Percentiles rank a stretch among this genome's conserved stretches.
Conservation (phyloP, 768 basidiomycete species). For the Leccinum ochraceum region DNA sequence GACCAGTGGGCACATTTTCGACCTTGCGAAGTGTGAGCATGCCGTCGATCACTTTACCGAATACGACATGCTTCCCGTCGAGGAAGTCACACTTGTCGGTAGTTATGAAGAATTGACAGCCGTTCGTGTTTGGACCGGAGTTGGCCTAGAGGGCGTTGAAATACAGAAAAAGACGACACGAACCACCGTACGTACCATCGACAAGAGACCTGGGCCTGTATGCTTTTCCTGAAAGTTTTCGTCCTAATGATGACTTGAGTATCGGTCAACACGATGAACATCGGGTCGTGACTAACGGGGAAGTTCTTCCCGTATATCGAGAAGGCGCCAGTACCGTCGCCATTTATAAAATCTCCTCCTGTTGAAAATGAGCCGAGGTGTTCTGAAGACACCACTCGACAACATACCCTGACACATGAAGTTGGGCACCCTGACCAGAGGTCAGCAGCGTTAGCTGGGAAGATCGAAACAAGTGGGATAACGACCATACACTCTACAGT, state of each 20-base stretch:
- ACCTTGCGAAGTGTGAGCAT: slow-evolving; percentile 96
- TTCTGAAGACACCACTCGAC: not conserved
- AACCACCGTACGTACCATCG: slow-evolving; percentile 72
- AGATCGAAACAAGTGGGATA: slow-evolving; percentile 1
- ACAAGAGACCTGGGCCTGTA: slow-evolving; percentile 79
- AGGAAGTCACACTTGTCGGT: slow-evolving; percentile 94
- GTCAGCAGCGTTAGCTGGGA: not conserved
- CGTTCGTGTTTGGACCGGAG: slow-evolving; percentile 92
- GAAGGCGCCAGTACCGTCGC: slow-evolving; percentile 93
- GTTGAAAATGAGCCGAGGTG: not conserved
- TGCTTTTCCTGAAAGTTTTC: slow-evolving; percentile 96
- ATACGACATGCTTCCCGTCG: slow-evolving; percentile 93
- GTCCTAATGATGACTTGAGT: slow-evolving; percentile 52
- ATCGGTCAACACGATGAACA: not conserved
- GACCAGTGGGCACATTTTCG: slow-evolving; percentile 91
- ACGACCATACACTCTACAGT: slow-evolving; percentile 64
- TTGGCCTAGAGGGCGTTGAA: slow-evolving; percentile 64
- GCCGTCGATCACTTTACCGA: slow-evolving; percentile 87
- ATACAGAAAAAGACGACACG: not conserved
- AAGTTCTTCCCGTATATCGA: slow-evolving; percentile 98
- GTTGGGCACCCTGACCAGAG: slow-evolving; percentile 64
- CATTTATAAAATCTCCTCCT: slow-evolving; percentile 95
- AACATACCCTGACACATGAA: slow-evolving; percentile 92
- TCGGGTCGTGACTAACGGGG: slow-evolving; percentile 51
- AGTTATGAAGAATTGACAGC: slow-evolving; percentile 98